Evolutionary conservation across 768 basidiomycete species (phyloP).

Genomic region (Nidularia pulvinata): DNA sequence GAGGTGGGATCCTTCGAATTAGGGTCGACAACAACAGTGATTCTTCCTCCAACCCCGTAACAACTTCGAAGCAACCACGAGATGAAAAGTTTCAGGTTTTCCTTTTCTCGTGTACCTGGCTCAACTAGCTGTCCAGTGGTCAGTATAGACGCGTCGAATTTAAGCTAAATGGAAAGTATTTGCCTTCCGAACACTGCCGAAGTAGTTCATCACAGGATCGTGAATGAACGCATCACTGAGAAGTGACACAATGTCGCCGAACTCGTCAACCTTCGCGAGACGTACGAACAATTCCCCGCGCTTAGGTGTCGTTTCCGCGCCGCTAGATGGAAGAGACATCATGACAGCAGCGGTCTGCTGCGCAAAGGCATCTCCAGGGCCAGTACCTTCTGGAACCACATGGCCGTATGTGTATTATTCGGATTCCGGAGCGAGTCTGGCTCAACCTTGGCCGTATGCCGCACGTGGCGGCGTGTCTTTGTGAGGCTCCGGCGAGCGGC

Average conservation of each 20-base stretch:
- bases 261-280: slow-evolving; percentile 19
- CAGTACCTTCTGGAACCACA: too few species aligned
- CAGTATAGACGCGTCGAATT: background rate
- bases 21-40: slow-evolving; percentile 20
- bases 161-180: background rate
- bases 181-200: slow-evolving; percentile 19
- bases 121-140: background rate
- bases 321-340: too few species aligned
- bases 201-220: slow-evolving; percentile 25
- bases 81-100: slow-evolving; percentile 9
- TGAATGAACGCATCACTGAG: slow-evolving; percentile 18
- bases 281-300: background rate
- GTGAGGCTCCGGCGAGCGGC: too few species aligned
- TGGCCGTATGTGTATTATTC: too few species aligned
- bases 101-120: slow-evolving; percentile 6
- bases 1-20: background rate
- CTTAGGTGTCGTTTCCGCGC: too few species aligned
- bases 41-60: slow-evolving; percentile 15
- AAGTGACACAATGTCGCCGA: slow-evolving; percentile 13
- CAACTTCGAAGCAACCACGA: slow-evolving; percentile 14
- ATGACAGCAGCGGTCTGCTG: too few species aligned
- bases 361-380: too few species aligned
- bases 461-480: too few species aligned
- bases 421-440: too few species aligned
- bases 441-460: too few species aligned